Percentiles rank a stretch among this genome's conserved stretches.
Conservation (phyloP, 768 basidiomycete genomes). For the Lactarius quietus region DNA sequence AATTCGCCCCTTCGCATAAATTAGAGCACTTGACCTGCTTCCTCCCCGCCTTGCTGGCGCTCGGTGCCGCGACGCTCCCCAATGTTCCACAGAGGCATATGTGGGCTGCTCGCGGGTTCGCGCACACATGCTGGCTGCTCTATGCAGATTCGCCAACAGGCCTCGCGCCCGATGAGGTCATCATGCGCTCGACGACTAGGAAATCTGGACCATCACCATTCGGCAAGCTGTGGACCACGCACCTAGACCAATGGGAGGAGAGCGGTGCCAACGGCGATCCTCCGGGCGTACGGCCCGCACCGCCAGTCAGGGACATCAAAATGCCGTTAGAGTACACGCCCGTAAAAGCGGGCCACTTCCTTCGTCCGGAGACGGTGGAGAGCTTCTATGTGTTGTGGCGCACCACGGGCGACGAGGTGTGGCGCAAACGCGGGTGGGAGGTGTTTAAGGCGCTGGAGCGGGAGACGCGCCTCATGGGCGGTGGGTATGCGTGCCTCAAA, state of each 20-base stretch:
- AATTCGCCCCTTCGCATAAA: slow-evolving; percentile 36
- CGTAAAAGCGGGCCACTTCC: slow-evolving; percentile 45
- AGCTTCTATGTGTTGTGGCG: slow-evolving; percentile 70
- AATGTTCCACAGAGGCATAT: slow-evolving; percentile 55
- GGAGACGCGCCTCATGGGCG: slow-evolving; percentile 52
- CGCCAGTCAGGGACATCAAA: not conserved
- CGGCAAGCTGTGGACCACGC: slow-evolving; percentile 6
- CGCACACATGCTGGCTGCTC: slow-evolving; percentile 66
- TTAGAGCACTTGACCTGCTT: slow-evolving; percentile 83
- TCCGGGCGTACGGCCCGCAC: slow-evolving; percentile 5
- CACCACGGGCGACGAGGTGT: slow-evolving; percentile 59
- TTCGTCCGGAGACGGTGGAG: slow-evolving; percentile 73
- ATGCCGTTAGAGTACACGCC: slow-evolving; percentile 50
- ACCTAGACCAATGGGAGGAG: slow-evolving; percentile 28
- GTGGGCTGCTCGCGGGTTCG: slow-evolving; percentile 75
- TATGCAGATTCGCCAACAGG: slow-evolving; percentile 72
- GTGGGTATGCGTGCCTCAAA: slow-evolving; percentile 54
- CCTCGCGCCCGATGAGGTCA: slow-evolving; percentile 63
- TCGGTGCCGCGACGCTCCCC: slow-evolving; percentile 63
- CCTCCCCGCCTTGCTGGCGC: slow-evolving; percentile 69
- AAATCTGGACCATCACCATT: not conserved
- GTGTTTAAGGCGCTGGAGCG: slow-evolving; percentile 66
- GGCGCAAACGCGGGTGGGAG: slow-evolving; percentile 69
- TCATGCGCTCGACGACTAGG: slow-evolving; percentile 11
- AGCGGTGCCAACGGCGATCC: slow-evolving; percentile 11